phyloP scores from a whole-genome alignment of 202 grass and related monocot species.

The Cymbopogon flexuosus region DNA sequence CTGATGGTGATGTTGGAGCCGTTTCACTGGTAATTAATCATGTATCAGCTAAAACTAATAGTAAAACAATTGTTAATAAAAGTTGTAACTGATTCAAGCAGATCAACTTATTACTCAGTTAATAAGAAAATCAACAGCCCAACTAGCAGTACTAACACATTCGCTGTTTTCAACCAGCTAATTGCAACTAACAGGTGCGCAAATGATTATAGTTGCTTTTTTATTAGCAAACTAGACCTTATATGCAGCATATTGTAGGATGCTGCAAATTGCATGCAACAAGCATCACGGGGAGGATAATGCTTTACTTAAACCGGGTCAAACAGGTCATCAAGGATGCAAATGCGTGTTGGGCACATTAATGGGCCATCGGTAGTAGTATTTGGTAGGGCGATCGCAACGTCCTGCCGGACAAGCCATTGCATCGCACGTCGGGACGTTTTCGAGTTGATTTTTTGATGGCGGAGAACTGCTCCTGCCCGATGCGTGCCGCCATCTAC shows the following conservation, averaged over 20 bases:
- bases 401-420: not conserved
- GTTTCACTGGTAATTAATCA: not conserved
- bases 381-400: not conserved
- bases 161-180: not conserved
- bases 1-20: not conserved
- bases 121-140: not conserved
- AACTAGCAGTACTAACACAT: not conserved
- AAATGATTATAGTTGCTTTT: not conserved
- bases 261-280: not conserved
- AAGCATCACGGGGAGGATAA: not conserved
- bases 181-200: not conserved
- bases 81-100: not conserved
- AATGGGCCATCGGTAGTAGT: not conserved
- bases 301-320: not conserved
- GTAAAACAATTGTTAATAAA: not conserved
- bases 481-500: not conserved
- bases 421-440: not conserved
- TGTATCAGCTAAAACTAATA: not conserved
- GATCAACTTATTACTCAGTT: not conserved
- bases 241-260: not conserved
- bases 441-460: not conserved
- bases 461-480: not conserved
- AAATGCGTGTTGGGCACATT: slow-evolving; percentile 19
- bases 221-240: not conserved
- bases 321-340: not conserved